Evolutionary conservation across 345 rosid genomes (phyloP).

Genomic region (Luvunga scandens): DNA sequence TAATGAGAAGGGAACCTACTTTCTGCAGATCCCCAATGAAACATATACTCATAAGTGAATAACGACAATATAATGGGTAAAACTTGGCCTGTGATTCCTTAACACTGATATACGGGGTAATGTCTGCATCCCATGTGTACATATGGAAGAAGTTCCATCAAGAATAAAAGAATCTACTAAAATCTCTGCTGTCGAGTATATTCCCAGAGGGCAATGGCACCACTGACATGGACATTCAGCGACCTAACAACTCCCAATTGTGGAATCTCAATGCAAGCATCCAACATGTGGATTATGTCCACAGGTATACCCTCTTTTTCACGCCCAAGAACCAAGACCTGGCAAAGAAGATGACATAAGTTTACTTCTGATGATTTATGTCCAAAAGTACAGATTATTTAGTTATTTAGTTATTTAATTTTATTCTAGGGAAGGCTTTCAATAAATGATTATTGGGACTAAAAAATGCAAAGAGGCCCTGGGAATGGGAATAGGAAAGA

Average conservation of each 20-base stretch:
- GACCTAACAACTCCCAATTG: constrained; percentile 94
- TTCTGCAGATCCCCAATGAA: not conserved
- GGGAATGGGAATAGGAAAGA: not conserved
- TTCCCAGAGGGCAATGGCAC: constrained; percentile 97
- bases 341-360: constrained; percentile 12
- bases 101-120: not conserved
- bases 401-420: not conserved
- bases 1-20: not conserved
- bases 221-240: constrained; percentile 92
- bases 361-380: not conserved
- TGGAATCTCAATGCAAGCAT: constrained; percentile 93
- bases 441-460: not conserved
- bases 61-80: not conserved
- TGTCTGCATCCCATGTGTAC: not conserved
- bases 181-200: constrained; percentile 89
- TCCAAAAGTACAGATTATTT: not conserved
- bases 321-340: constrained; percentile 93
- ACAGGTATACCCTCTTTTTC: constrained; percentile 95
- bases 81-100: not conserved
- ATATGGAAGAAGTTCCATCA: not conserved
- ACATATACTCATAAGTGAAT: not conserved
- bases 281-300: constrained; percentile 81
- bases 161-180: constrained; percentile 23
- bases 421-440: not conserved
- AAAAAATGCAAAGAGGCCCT: not conserved